phyloP scores from a whole-genome alignment of 179 eudicot genomes.

The Heliamphora pulchella region DNA sequence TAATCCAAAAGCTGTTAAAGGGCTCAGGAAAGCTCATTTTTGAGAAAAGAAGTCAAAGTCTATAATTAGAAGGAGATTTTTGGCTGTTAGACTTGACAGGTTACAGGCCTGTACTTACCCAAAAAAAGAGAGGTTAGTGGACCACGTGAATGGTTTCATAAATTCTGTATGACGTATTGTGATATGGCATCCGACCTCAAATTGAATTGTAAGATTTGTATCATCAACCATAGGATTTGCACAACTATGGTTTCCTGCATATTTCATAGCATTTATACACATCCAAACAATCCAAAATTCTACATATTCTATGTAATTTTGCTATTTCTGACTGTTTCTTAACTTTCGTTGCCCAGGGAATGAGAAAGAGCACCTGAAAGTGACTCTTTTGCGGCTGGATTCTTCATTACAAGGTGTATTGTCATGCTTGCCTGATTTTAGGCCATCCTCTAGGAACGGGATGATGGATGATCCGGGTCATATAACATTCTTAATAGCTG shows the following conservation, averaged over 20 bases:
- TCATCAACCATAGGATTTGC: neutral
- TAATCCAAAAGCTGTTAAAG: no score
- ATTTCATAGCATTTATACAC: neutral
- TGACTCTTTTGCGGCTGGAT: slow-evolving; percentile 84
- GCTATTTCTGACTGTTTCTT: slow-evolving; percentile 7
- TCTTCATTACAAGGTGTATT: slow-evolving; percentile 92
- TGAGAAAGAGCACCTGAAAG: slow-evolving; percentile 96
- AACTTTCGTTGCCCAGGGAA: slow-evolving; percentile 43
- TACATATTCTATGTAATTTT: neutral
- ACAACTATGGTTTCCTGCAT: neutral
- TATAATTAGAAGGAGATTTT: neutral
- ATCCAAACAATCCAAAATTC: neutral
- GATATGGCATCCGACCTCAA: neutral
- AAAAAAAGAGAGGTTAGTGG: no score
- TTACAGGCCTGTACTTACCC: no score
- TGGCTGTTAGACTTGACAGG: neutral
- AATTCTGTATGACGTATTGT: neutral
- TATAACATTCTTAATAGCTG: slow-evolving; percentile 66
- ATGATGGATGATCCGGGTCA: slow-evolving; percentile 44
- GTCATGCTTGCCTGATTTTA: slow-evolving; percentile 97
- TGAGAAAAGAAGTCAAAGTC: no score
- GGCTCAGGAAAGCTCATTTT: no score
- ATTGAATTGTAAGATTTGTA: neutral
- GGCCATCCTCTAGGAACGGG: slow-evolving; percentile 49
- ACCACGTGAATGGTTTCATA: no score